phyloP scores from a whole-genome alignment of 768 basidiomycete species.

The Lepiota brunneoincarnata region DNA sequence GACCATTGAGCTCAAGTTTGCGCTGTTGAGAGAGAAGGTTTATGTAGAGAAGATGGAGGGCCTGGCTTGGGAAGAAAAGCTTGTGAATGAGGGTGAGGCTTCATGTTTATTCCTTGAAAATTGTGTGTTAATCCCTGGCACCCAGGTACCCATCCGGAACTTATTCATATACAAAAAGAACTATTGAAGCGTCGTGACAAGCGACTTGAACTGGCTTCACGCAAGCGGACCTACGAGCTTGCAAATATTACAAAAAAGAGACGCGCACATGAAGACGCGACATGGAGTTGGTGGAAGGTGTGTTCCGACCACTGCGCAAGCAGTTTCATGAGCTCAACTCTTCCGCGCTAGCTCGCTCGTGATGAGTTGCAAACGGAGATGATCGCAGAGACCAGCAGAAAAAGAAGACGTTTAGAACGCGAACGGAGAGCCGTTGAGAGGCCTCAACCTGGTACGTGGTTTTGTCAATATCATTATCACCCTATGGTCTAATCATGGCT shows the following conservation, averaged over 20 bases:
- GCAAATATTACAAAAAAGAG: constrained; percentile 59
- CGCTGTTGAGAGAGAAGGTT: constrained; percentile 77
- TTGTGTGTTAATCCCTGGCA: constrained; percentile 4
- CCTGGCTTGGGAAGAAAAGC: constrained; percentile 81
- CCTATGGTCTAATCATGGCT: constrained; percentile 3
- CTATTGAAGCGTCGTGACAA: constrained; percentile 77
- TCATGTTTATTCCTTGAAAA: not conserved
- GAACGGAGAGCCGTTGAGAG: constrained; percentile 78
- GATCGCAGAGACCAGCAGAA: constrained; percentile 87
- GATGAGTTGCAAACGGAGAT: constrained; percentile 83
- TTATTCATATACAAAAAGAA: constrained; percentile 77
- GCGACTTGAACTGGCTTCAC: constrained; percentile 76
- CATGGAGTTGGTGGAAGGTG: constrained; percentile 95
- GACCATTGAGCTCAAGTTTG: constrained; percentile 91
- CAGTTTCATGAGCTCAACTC: not conserved
- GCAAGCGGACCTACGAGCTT: constrained; percentile 67
- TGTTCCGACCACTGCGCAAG: constrained; percentile 8
- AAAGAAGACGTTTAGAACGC: constrained; percentile 79
- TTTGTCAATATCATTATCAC: not conserved
- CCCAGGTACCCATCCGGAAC: constrained; percentile 82
- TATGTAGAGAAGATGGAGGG: constrained; percentile 95
- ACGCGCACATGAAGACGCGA: constrained; percentile 67
- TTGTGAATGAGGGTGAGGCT: constrained; percentile 67
- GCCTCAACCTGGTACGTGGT: constrained; percentile 64
- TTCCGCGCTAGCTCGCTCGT: constrained; percentile 53